Evolutionary conservation across 768 basidiomycete genomes (phyloP), one percentile per base, ranked within the genome.

Genomic region (Lentinus tigrinus): DNA sequence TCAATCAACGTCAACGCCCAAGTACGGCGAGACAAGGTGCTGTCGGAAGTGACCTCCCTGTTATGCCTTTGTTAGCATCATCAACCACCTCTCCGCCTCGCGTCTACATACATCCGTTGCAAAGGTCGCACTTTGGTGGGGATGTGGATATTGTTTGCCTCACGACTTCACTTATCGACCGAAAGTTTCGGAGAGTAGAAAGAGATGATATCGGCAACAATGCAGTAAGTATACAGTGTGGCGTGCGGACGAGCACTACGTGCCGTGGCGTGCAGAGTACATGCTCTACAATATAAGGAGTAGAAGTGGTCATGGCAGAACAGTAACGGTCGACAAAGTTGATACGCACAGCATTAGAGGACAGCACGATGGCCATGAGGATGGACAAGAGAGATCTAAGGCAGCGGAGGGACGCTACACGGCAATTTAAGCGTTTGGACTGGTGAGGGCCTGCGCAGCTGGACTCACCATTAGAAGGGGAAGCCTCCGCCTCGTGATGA

Each of bases 171-270:
- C n/a, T n/a, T n/a, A n/a, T n/a, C n/a, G n/a, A n/a, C n/a, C n/a
- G 9, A 10, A 39, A 39, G 38, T 3, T n/a, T 39, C 38, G n/a
- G 38, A 9, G 24, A 44, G 5, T 46, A 23, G 8, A 24, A 24
- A 13, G 10, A 23, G 11, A 50, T 50, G 31, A 23, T 19, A 34
- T 48, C 28, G 14, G 16, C 8, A 14, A 28, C 14, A 34, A 49
- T 52, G 59, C 46, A 27, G 17, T 60, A 60, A 47, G 55, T 60
- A 51, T 60, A 60, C 59, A 60, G 34, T 55, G 53, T 34, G 36
- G 51, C 36, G 47, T 40, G 39, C 43, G 26, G 34, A 46, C 54
- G 44, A 47, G 42, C 59, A 42, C 43, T 53, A 24, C 26, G 21
- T 39, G 47, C 36, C 47, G 50, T 39, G 47, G 47, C 31, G 27